A percentile compares a stretch with the other conserved stretches of the same genome.
phyloP scores from a whole-genome alignment of 768 basidiomycete species.

The Leccinum truebloodii region DNA sequence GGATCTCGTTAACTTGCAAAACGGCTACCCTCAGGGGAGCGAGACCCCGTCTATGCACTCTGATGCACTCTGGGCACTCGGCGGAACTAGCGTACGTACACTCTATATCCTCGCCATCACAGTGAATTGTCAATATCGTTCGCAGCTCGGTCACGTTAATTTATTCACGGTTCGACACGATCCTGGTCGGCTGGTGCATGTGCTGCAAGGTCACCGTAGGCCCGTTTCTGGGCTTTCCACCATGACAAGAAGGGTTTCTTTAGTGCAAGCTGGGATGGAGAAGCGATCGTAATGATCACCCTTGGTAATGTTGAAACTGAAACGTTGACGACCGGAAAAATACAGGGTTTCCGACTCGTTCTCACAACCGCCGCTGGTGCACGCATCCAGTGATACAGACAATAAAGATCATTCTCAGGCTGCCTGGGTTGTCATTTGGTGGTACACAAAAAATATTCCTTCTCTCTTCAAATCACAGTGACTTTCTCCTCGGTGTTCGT shows the following conservation, averaged over 20 bases:
- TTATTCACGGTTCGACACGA: constrained; percentile 92
- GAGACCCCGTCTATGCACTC: constrained; percentile 75
- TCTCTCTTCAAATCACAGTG: no score
- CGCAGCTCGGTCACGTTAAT: constrained; percentile 86
- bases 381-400: no score
- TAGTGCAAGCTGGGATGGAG: constrained; percentile 94
- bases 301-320: background rate
- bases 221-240: constrained; percentile 81
- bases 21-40: constrained; percentile 41
- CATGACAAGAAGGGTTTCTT: constrained; percentile 84
- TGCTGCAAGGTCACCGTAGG: constrained; percentile 65
- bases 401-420: no score
- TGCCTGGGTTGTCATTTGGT: no score
- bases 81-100: constrained; percentile 77
- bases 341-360: no score
- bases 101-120: constrained; percentile 18
- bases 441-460: no score
- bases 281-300: constrained; percentile 64
- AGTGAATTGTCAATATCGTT: constrained; percentile 20
- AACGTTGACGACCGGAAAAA: no score
- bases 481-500: no score
- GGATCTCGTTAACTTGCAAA: constrained; percentile 23
- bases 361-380: no score
- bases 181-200: constrained; percentile 75
- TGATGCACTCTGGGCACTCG: constrained; percentile 90